Percentiles rank a stretch among this genome's conserved stretches.
phyloP scores from a whole-genome alignment of 345 rosid species.

The Aurinia saxatilis region DNA sequence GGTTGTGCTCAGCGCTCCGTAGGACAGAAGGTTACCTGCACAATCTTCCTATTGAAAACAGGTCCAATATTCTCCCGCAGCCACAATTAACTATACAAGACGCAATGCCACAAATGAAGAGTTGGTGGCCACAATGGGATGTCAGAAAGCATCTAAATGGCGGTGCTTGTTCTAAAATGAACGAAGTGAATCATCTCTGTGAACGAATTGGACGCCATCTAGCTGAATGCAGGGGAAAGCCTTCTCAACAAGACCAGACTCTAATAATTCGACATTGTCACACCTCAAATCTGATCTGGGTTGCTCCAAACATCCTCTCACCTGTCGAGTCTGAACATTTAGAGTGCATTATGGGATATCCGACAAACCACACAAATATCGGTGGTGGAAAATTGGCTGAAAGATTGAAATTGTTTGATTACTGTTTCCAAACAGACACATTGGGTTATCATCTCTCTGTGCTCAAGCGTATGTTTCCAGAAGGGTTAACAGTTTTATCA shows the following conservation, averaged over 20 bases:
- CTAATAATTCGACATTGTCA: constrained; percentile 52
- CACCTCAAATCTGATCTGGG: constrained; percentile 62
- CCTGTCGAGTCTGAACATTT: constrained; percentile 54
- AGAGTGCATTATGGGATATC: constrained; percentile 80
- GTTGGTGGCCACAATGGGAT: constrained; percentile 98
- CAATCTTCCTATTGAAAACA: constrained; percentile 62
- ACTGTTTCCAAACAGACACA: constrained; percentile 76
- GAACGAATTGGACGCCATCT: constrained; percentile 45
- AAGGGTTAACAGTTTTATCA: constrained; percentile 69
- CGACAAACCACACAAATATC: constrained; percentile 47
- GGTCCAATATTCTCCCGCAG: constrained; percentile 50
- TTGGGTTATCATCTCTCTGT: constrained; percentile 83
- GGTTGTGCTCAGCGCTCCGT: constrained; percentile 57
- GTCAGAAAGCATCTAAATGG: constrained; percentile 60
- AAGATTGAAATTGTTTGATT: constrained; percentile 47
- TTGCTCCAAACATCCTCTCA: constrained; percentile 48
- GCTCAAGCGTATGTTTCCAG: constrained; percentile 56
- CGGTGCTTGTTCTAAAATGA: constrained; percentile 22
- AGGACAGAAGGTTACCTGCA: constrained; percentile 85
- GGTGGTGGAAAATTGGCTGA: constrained; percentile 35
- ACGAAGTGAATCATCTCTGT: constrained; percentile 46
- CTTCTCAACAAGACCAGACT: constrained; percentile 49
- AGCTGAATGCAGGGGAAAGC: constrained; percentile 44
- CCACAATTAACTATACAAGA: constrained; percentile 57
- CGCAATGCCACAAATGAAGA: constrained; percentile 54